Evolutionary conservation across 352 stramenopile species (phyloP), one percentile per base, ranked within the genome.

Genomic region (Globisporangium cystogenes): DNA sequence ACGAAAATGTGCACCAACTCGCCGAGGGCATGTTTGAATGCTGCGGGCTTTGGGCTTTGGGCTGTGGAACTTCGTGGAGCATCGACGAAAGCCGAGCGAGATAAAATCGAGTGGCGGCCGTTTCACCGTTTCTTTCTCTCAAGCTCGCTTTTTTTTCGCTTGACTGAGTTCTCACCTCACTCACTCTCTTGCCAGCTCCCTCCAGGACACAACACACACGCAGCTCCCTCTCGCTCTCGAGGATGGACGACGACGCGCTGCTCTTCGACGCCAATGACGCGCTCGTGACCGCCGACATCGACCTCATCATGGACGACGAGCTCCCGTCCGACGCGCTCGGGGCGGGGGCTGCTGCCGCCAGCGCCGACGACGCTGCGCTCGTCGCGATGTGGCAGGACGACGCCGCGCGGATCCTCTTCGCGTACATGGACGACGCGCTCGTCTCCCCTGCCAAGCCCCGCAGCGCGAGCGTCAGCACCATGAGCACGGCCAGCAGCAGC

Each of bases 261-360:
- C 40, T 45, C 40, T 49, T 57, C 51, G 51, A 57, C 42, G 21
- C 20, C 27, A 57, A 15, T 21, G 51, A 51, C 20, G 43, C 44
- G 27, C 51, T 51, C 16, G 41, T 49, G 29, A 57, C 51, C 21
- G 44, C 51, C 23, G 51, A 57, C 42, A 57, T 57, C 42, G 51
- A 57, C 31, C 51, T 57, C 31, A 57, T 57, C 51, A 57, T 57
- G 51, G 51, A 57, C 42, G 51, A 57, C 31, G 51, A 57, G 20
- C 41, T 45, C 31, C 41, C 31, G 33, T 39, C 33, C 33, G 33
- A 39, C 33, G 12, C 33, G 33, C 33, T 39, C 33, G 33, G 33
- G 33, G 33, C 33, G 11, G 11, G 1, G 33, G 33, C 11, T 7
- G 27, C 41, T 41, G 20, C 31, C 20, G 36, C 35, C 8, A 21